Evolutionary conservation across 257 asterid genomes (phyloP).

Genomic region (Solanum chiquidenum): DNA sequence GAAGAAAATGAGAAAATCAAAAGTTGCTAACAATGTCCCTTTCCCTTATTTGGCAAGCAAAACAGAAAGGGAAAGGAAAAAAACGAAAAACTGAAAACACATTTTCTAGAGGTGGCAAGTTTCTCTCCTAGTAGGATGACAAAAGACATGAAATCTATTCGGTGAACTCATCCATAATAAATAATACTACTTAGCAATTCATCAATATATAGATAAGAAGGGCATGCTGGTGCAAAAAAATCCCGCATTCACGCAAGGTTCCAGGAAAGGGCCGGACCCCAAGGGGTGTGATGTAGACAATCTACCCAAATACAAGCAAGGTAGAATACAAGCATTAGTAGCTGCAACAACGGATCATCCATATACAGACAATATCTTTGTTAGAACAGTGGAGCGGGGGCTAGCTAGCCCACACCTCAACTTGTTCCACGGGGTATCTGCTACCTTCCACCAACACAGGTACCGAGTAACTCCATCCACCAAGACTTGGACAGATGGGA

Average conservation of each 20-base stretch:
- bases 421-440: not conserved
- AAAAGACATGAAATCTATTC: not conserved
- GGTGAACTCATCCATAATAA: not conserved
- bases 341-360: not conserved
- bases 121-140: not conserved
- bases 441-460: not conserved
- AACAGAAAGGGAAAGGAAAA: not conserved
- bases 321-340: not conserved
- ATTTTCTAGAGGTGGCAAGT: not conserved
- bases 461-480: not conserved
- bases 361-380: not conserved
- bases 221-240: not conserved
- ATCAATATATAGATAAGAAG: not conserved
- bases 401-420: not conserved
- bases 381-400: not conserved
- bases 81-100: not conserved
- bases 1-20: not conserved
- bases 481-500: not conserved
- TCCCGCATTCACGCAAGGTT: not conserved
- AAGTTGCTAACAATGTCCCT: not conserved
- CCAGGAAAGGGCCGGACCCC: not conserved
- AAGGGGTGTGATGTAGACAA: not conserved
- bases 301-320: not conserved
- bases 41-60: not conserved
- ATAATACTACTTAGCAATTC: not conserved